Base-by-base conservation (phyloP, 495 filamentous ascomycete genomes). In the Bathelium albidoporum region DNA sequence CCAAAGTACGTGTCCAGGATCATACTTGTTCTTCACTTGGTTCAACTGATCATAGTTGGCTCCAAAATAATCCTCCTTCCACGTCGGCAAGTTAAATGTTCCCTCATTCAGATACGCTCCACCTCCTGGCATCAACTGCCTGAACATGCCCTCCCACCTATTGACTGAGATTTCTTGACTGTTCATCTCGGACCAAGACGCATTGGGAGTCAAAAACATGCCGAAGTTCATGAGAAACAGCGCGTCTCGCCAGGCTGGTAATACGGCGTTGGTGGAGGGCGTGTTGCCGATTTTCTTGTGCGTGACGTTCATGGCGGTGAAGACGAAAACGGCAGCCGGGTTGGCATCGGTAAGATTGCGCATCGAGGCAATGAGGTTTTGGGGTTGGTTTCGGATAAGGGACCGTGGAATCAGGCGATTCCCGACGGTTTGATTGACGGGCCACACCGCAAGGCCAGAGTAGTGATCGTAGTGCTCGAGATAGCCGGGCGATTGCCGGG, bases 91-190 rank as follows among this genome's bases (percentile, higher is more conserved):
- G 58, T 77, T 77, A 2, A 71, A 63, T 58, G 80, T 77, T 0
- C 73, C 79, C 69, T 83, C 78, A 60, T 82, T 83, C 64, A 76
- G 32, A 65, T 81, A 81, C 3, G 76, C 69, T 4, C 80, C 79
- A 16, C 43, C 24, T 11, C 24, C 49, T 9, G 49, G 49, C 49
- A 16, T 55, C 5, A 55, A 2, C 9, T 7, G 26, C 5, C 49
- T 4, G 2, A 55, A 28, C 24, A 9, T 7, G 9, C 5, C 7
- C 9, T 55, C 5, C 22, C 22, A 55, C 20, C 11, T 4, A 9
- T 12, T 28, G 49, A 55, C 7, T 7, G 9, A 3, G 24, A 9
- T 24, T 7, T 55, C 43, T 18, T n/a, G 9, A 20, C 9, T 18
- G 9, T 7, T 18, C 43, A 49, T 7, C 43, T 18, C 43, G 11